Evolutionary conservation across 1,139 yeast species (phyloP), one percentile per base, ranked within the genome.

Genomic region (Taphrina confusa): DNA sequence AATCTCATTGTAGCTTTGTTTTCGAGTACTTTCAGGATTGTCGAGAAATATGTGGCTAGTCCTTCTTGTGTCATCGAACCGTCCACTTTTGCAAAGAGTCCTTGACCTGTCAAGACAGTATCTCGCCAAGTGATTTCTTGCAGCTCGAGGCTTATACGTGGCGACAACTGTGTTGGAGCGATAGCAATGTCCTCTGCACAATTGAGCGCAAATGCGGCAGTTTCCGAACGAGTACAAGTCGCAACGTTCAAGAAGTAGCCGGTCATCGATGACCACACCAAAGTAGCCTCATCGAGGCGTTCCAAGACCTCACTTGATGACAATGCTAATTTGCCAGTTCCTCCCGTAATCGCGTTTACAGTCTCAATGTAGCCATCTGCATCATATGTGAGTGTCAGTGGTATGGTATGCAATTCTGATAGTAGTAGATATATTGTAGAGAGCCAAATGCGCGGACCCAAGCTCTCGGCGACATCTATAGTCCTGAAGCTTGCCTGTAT

Each of bases 401-500:
- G 23, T 11, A 47, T 18, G 1, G 11, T n/a, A 9, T 47, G 52
- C 12, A 47, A 11, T 5, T 33, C 42, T 14, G 8, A 14, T 9
- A 47, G 40, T 11, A 47, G 42, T n/a, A 47, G 28, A 12, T 47
- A 18, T 5, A 47, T 22, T 1, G 42, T 8, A 12, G 52, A 47
- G 8, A 47, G 31, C 40, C 39, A 47, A 9, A 28, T 18, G 20
- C 12, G 18, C 4, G 22, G 20, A 2, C 52, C 52, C 5, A 47
- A 20, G 6, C 18, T 12, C 16, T 47, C 30, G 4, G 18, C 30
- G 20, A 18, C 34, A 23, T 46, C 45, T 12, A 56, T 37, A 9
- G 51, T 34, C 14, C 59, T 42, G 47, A 59, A 59, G 20, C 47
- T 23, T 12, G 57, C 55, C 31, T 52, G 50, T 34, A 52, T 52